Percentiles rank a stretch among this genome's conserved stretches.
phyloP scores from a whole-genome alignment of 2,329 filamentous ascomycete species.

The Hypoxylon sp. region DNA sequence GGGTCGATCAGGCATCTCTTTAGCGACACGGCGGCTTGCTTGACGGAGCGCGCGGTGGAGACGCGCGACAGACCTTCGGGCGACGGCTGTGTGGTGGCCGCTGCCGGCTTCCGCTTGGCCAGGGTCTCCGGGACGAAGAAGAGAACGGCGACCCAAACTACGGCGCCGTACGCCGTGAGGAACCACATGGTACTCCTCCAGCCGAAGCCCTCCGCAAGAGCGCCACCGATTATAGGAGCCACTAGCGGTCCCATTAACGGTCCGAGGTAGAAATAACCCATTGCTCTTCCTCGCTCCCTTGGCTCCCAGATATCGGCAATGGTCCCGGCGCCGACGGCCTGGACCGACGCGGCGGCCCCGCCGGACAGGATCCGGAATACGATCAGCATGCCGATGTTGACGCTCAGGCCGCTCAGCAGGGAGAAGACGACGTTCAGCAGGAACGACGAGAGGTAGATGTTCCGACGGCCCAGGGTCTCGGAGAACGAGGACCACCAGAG shows the following conservation, averaged over 20 bases:
- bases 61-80: conserved; percentile 58
- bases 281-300: conserved; percentile 78
- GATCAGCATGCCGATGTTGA: conserved; percentile 80
- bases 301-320: conserved; percentile 85
- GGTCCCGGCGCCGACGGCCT: conserved; percentile 85
- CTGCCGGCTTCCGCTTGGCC: conserved; percentile 42
- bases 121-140: conserved; percentile 76
- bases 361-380: conserved; percentile 79
- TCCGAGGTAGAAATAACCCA: conserved; percentile 85
- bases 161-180: conserved; percentile 74
- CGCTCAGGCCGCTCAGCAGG: conserved; percentile 74
- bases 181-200: conserved; percentile 87
- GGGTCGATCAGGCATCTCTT: conserved; percentile 78
- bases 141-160: conserved; percentile 66
- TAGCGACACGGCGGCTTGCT: conserved; percentile 62
- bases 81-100: conserved; percentile 13
- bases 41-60: conserved; percentile 72
- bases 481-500: conserved; percentile 90
- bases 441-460: conserved; percentile 84
- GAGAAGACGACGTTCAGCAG: conserved; percentile 77
- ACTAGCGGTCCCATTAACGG: conserved; percentile 80
- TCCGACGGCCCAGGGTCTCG: conserved; percentile 76
- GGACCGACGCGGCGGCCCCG: conserved; percentile 82
- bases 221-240: conserved; percentile 81
- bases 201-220: conserved; percentile 73